phyloP scores from a whole-genome alignment of 805 yeast genomes.

The Candida pseudoglaebosa region DNA sequence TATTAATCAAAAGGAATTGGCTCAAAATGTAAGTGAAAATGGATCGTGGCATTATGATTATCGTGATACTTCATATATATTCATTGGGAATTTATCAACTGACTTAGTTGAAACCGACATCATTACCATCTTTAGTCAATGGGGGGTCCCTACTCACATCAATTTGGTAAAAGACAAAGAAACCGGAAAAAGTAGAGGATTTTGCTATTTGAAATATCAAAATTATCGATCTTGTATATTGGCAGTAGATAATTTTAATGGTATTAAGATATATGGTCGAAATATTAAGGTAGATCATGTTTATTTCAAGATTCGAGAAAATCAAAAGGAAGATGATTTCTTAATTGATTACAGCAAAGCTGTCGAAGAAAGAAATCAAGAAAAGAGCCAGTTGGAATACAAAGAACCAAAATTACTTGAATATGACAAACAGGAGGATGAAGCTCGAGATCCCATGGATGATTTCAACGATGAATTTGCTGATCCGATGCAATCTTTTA shows the following conservation, averaged over 20 bases:
- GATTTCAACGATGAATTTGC: constrained; percentile 24
- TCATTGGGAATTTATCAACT: constrained; percentile 66
- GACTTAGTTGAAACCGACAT: constrained; percentile 73
- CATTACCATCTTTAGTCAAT: constrained; percentile 78
- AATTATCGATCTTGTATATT: constrained; percentile 75
- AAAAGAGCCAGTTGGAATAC: no score
- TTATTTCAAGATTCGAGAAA: constrained; percentile 51
- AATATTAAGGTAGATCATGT: constrained; percentile 66
- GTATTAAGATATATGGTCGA: constrained; percentile 51
- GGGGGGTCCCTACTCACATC: constrained; percentile 78
- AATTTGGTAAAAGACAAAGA: constrained; percentile 62
- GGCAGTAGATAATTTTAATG: constrained; percentile 88
- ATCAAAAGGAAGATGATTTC: constrained; percentile 42
- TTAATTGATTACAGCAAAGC: neutral
- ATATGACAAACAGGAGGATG: neutral
- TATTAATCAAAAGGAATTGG: constrained; percentile 65
- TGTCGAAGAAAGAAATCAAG: neutral
- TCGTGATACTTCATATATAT: constrained; percentile 69
- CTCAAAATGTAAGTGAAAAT: constrained; percentile 48
- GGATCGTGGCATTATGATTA: constrained; percentile 93
- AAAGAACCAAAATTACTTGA: constrained; percentile 3
- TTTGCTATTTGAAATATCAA: constrained; percentile 79
- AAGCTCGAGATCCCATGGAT: constrained; percentile 1
- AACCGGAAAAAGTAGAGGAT: constrained; percentile 42
- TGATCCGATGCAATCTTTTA: constrained; percentile 25